Evolutionary conservation across 306 rosid species (phyloP).

Genomic region (Sindora glabra): DNA sequence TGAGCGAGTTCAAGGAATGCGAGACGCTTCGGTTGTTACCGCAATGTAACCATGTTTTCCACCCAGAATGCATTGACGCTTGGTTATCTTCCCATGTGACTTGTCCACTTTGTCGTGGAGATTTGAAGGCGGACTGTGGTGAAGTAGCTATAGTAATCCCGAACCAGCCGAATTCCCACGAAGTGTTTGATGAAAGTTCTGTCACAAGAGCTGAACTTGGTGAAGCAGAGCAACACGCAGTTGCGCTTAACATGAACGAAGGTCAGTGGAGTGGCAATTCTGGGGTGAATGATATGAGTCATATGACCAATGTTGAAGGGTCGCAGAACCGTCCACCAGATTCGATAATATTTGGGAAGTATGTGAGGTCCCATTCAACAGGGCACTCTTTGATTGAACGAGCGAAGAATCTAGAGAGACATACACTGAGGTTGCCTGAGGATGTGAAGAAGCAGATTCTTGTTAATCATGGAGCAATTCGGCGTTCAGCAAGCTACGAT

Average conservation of each 20-base stretch:
- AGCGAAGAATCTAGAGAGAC: constrained; percentile 24
- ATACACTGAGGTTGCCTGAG: constrained; percentile 26
- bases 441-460: constrained; percentile 26
- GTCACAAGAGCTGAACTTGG: background rate
- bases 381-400: constrained; percentile 38
- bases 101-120: constrained; percentile 49
- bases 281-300: too few relatives aligned
- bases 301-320: too few relatives aligned
- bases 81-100: constrained; percentile 51
- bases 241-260: background rate
- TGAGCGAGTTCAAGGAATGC: constrained; percentile 33
- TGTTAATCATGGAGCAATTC: background rate
- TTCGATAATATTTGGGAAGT: background rate
- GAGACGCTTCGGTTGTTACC: constrained; percentile 52
- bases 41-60: constrained; percentile 50
- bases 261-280: background rate
- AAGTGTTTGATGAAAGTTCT: background rate
- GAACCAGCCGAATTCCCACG: background rate
- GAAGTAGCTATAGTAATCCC: background rate
- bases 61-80: constrained; percentile 37
- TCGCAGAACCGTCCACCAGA: background rate
- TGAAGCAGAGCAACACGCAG: background rate
- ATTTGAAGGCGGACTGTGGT: background rate
- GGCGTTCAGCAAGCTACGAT: constrained; percentile 36
- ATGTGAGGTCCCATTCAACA: constrained; percentile 44